Evolutionary conservation across 2,329 filamentous ascomycete genomes (phyloP).

Genomic region (Lomentospora prolificans): DNA sequence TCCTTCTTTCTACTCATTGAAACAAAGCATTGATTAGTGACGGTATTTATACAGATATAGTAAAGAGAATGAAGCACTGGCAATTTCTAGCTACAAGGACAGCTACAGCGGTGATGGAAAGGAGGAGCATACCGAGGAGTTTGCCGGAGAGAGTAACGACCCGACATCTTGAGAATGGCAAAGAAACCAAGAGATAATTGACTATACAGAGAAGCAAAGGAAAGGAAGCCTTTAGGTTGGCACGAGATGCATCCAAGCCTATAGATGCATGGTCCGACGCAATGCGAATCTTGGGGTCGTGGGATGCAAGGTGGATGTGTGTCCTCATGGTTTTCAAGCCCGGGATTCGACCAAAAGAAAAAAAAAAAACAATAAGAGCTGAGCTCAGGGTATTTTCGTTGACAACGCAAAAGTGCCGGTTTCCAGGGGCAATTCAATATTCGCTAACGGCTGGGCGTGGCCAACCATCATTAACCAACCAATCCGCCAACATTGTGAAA

Average conservation of each 20-base stretch:
- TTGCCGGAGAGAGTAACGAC: conserved; percentile 27
- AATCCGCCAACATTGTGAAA: too few relatives aligned
- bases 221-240: not conserved
- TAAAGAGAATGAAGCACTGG: not conserved
- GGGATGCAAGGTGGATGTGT: not conserved
- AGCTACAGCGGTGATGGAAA: not conserved
- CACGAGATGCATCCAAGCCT: not conserved
- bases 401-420: not conserved
- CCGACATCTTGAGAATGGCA: conserved; percentile 20
- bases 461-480: not conserved
- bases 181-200: not conserved
- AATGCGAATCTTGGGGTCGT: not conserved
- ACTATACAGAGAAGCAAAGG: not conserved
- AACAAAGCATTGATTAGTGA: conserved; percentile 4
- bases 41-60: conserved; percentile 1
- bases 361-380: not conserved
- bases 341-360: not conserved
- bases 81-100: not conserved
- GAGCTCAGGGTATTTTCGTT: not conserved
- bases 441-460: not conserved
- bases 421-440: not conserved
- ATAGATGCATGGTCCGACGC: not conserved
- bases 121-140: conserved; percentile 24
- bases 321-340: not conserved
- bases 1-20: conserved; percentile 42